Base-by-base conservation (phyloP, 495 filamentous ascomycete species). In the Xylaria scruposa region DNA sequence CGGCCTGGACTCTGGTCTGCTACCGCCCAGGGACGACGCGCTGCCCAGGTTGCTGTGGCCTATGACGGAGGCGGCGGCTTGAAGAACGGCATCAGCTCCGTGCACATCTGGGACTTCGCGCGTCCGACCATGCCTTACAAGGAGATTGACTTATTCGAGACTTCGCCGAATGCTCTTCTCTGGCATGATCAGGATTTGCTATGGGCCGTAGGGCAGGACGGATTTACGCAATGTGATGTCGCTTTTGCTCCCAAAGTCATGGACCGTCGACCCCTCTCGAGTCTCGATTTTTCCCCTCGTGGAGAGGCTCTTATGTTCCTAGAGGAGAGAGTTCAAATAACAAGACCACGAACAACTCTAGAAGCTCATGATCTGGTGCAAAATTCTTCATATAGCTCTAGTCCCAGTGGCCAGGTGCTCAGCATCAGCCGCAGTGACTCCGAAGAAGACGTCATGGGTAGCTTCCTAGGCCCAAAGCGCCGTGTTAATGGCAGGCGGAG, bases 21-120 rank as follows among this genome's bases (percentile, higher is more conserved):
- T 7, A 90, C 90, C 36, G 87, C 86, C 15, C 85, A 90, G 44
- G 89, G 86, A n/a, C 85, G 87, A 46, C 86, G 91, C 53, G 84
- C 86, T 19, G 87, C 87, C 2, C 87, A 89, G 69, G 78, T 88
- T 42, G 85, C 85, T 31, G 81, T 88, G 1, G 78, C 82, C 0
- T 89, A 89, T 68, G 86, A 87, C 61, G 86, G 85, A 69, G 79
- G 78, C 54, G 81, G 80, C 42, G 77, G 80, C 29, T 26, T 68
- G 13, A 84, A 80, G 82, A 77, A 78, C 84, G 90, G 89, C 82
- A 91, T 82, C 86, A 91, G 76, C 56, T 91, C 90, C 1, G 88
- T 97, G 44, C 94, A 98, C 73, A 83, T 98, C 7, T 99, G 96
- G 96, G 95, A 99, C 82, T 87, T 98, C 68, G 93, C 92, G 31